Conservation (phyloP, 225 moss, liverwort and hornwort genomes). For the Neckera pumila region DNA sequence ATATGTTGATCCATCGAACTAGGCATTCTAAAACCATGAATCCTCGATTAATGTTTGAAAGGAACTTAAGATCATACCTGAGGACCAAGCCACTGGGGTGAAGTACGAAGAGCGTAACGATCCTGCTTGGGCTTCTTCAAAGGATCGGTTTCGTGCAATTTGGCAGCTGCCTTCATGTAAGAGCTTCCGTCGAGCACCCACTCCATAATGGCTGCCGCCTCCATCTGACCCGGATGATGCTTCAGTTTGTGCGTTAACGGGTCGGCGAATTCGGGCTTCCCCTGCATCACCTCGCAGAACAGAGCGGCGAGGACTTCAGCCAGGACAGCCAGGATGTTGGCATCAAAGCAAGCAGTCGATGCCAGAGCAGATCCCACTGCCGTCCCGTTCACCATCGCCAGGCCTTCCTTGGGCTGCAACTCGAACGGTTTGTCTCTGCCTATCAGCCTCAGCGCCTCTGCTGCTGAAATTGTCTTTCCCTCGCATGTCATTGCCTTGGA, state of each 20-base stretch:
- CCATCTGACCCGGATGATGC: conserved; percentile 46
- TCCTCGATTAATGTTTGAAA: not conserved
- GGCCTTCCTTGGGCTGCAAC: conserved; percentile 29
- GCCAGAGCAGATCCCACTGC: conserved; percentile 60
- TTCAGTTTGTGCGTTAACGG: conserved; percentile 34
- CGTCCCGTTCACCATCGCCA: conserved; percentile 59
- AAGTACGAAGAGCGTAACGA: conserved; percentile 51
- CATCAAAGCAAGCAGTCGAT: conserved; percentile 53
- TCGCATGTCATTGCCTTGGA: conserved; percentile 31
- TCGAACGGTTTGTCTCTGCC: conserved; percentile 48
- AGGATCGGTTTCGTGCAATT: conserved; percentile 34
- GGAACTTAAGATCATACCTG: conserved; percentile 2
- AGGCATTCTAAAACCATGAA: not conserved
- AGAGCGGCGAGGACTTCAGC: conserved; percentile 44
- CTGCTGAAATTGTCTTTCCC: conserved; percentile 30
- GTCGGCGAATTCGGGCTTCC: conserved; percentile 10
- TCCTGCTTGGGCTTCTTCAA: conserved; percentile 53
- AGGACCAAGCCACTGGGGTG: conserved; percentile 61
- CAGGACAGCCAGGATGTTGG: conserved; percentile 47
- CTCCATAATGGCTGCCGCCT: conserved; percentile 38
- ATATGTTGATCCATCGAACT: not conserved
- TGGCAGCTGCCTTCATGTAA: conserved; percentile 34
- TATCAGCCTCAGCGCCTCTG: conserved; percentile 39
- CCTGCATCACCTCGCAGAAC: not conserved
- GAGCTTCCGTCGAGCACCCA: conserved; percentile 40